phyloP scores from a whole-genome alignment of 305 asterid species.

The Fraxinus nigra region DNA sequence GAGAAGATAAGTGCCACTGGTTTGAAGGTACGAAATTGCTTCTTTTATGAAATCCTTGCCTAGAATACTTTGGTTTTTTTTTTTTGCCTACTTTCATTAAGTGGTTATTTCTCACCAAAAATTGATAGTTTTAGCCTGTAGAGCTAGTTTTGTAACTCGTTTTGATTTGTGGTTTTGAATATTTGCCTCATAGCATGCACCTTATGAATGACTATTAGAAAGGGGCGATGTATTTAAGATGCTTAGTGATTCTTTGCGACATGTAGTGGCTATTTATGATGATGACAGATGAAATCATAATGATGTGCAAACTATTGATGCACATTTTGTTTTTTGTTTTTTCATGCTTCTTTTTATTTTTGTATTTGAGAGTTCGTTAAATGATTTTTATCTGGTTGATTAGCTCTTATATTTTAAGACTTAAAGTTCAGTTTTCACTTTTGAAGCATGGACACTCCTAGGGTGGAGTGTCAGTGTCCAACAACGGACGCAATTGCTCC shows the following conservation, averaged over 20 bases:
- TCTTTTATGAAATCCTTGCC: slow-evolving; percentile 8
- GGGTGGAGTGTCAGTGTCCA: background rate
- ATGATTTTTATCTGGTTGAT: background rate
- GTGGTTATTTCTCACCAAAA: background rate
- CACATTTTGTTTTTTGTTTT: background rate
- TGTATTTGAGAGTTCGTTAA: background rate
- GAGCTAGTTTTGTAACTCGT: background rate
- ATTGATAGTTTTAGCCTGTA: background rate
- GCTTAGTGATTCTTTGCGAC: background rate
- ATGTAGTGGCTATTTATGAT: background rate
- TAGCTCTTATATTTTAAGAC: background rate
- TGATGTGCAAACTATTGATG: background rate
- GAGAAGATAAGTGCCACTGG: slow-evolving; percentile 99
- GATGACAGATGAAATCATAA: background rate
- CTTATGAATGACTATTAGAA: background rate
- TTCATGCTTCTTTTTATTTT: background rate
- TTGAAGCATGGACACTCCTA: background rate
- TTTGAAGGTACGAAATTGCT: slow-evolving; percentile 62
- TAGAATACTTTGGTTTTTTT: background rate
- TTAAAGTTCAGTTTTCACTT: background rate
- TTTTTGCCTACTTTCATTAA: background rate
- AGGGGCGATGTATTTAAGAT: background rate
- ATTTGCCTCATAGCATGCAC: background rate
- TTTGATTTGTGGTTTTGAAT: background rate
- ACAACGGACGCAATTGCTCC: background rate